Percentiles rank a stretch among this genome's conserved stretches.
These are phyloP conservation scores for Tilletiaria anomala DNA, from an alignment of 1,284 basidiomycete genomes.

Conservation along the genomic window DNA sequence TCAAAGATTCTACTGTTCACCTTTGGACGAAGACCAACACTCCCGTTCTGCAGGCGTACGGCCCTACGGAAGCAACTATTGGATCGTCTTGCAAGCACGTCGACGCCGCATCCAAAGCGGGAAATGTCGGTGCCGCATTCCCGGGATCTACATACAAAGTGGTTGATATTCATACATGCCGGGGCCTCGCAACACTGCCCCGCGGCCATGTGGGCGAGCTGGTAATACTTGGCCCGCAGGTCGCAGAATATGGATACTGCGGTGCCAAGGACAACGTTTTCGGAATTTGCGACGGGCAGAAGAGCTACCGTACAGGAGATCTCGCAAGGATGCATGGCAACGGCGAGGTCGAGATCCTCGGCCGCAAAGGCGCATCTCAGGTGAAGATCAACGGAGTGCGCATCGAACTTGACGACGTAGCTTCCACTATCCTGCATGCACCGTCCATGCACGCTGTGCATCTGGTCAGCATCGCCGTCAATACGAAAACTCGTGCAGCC, in stretches of 20 bases:
- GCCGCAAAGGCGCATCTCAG: constrained; percentile 24
- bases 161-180: no score
- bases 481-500: no score
- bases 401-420: constrained; percentile 33
- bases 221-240: constrained; percentile 27
- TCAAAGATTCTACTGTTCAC: constrained; percentile 19
- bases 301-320: constrained; percentile 31
- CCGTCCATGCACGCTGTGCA: no score
- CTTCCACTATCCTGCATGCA: constrained; percentile 3
- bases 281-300: constrained; percentile 6
- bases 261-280: constrained; percentile 11
- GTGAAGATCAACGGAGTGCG: constrained; percentile 35
- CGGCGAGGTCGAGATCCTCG: constrained; percentile 28
- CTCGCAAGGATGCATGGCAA: constrained; percentile 15
- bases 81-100: neutral
- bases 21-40: constrained; percentile 19
- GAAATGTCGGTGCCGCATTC: constrained; percentile 27
- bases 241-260: constrained; percentile 28
- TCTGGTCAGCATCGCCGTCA: no score
- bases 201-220: constrained; percentile 31
- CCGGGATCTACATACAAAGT: constrained; percentile 23
- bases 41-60: constrained; percentile 31
- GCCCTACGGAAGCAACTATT: constrained; percentile 34
- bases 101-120: neutral
- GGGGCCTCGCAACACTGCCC: constrained; percentile 9